Percentiles rank a stretch among this genome's conserved stretches.
Evolutionary conservation across 768 basidiomycete genomes (phyloP).

Genomic region (Plicaturopsis crispa): DNA sequence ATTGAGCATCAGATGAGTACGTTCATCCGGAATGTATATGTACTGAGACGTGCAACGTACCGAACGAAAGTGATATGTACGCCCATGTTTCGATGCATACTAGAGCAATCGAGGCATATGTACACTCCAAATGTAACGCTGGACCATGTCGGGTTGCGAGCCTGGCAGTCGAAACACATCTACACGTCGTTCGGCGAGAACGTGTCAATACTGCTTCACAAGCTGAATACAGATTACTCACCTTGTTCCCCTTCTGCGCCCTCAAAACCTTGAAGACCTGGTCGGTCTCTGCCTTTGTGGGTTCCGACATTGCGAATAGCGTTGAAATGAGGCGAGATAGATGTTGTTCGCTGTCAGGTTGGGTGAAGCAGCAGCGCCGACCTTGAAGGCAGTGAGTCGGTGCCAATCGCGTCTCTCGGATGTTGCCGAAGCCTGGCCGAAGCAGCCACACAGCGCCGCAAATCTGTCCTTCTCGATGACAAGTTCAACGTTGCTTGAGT

Average conservation of each 20-base stretch:
- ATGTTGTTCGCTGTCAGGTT: too few species aligned
- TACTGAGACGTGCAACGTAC: slow-evolving; percentile 42
- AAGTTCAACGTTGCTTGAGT: too few species aligned
- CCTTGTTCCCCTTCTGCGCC: slow-evolving; percentile 86
- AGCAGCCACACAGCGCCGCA: too few species aligned
- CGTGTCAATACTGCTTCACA: not conserved
- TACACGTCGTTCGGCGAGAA: slow-evolving; percentile 17
- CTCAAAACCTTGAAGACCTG: slow-evolving; percentile 79
- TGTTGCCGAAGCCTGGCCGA: too few species aligned
- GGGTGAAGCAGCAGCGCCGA: too few species aligned
- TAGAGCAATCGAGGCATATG: slow-evolving; percentile 96
- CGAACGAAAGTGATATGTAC: slow-evolving; percentile 97
- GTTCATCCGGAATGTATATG: not conserved
- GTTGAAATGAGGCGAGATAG: too few species aligned
- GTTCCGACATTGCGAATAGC: slow-evolving; percentile 57
- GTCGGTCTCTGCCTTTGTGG: slow-evolving; percentile 81
- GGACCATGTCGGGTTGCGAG: slow-evolving; percentile 96
- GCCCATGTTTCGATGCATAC: slow-evolving; percentile 91
- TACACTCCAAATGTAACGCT: slow-evolving; percentile 96
- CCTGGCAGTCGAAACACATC: slow-evolving; percentile 92
- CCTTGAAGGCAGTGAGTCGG: too few species aligned
- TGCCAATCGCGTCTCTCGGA: too few species aligned
- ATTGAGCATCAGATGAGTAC: slow-evolving; percentile 9
- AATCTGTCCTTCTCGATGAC: too few species aligned
- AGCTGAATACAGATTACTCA: slow-evolving; percentile 13